phyloP scores from a whole-genome alignment of 768 basidiomycete species.

The Multifurca ochricompacta region DNA sequence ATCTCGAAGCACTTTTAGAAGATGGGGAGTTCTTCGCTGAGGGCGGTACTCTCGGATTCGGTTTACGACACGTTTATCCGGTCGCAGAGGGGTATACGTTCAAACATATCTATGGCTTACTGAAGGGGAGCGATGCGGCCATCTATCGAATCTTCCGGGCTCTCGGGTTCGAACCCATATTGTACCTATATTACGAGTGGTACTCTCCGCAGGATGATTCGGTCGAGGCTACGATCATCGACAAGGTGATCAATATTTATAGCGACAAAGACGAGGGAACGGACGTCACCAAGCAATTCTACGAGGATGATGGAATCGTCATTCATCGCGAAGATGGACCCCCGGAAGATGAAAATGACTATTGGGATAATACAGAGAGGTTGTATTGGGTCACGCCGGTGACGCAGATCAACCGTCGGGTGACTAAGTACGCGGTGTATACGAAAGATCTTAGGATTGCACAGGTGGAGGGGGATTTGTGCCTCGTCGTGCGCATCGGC shows the following conservation, averaged over 20 bases:
- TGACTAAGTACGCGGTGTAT: not conserved
- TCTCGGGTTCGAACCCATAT: not conserved
- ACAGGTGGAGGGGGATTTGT: not conserved
- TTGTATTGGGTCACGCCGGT: conserved; percentile 8
- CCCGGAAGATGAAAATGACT: not conserved
- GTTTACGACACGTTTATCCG: conserved; percentile 33
- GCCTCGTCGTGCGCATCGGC: conserved; percentile 5
- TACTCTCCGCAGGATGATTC: not conserved
- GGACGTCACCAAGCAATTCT: not conserved
- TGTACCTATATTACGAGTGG: not conserved
- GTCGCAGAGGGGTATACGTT: conserved; percentile 16
- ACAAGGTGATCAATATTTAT: not conserved
- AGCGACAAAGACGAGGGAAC: too few relatives aligned
- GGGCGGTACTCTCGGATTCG: conserved; percentile 36
- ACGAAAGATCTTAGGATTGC: not conserved
- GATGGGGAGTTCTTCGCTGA: conserved; percentile 31
- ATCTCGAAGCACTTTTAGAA: conserved; percentile 26
- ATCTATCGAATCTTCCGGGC: not conserved
- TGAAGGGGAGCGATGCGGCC: conserved; percentile 3
- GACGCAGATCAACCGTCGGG: not conserved
- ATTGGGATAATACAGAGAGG: too few relatives aligned
- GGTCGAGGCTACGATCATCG: not conserved
- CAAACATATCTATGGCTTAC: not conserved
- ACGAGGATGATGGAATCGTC: not conserved
- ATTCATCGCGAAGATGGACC: too few relatives aligned